Conservation (phyloP, 768 basidiomycete genomes). For the Hygrophorus pudorinus region DNA sequence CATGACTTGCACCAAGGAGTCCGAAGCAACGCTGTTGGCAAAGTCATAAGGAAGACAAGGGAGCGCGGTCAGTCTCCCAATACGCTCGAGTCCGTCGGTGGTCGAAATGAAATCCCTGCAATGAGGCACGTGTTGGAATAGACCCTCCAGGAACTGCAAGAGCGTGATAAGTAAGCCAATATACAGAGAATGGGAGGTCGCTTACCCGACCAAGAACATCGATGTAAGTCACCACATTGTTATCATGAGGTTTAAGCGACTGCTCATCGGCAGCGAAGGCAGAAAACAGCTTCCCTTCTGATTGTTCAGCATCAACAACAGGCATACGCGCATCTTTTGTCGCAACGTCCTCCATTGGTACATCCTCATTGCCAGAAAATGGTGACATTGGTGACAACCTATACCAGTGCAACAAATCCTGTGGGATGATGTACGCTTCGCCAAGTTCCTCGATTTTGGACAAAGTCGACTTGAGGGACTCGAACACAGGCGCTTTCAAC, state of each 20-base stretch:
- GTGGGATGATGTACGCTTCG: constrained; percentile 41
- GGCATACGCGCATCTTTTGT: constrained; percentile 12
- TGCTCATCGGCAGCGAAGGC: constrained; percentile 22
- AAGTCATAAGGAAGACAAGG: constrained; percentile 89
- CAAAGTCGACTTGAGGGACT: constrained; percentile 62
- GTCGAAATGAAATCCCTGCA: constrained; percentile 81
- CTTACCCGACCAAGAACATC: constrained; percentile 72
- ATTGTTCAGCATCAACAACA: background rate
- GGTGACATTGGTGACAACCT: constrained; percentile 28
- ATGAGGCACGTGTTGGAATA: constrained; percentile 87
- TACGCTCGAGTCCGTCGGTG: constrained; percentile 59
- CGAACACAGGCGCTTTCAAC: constrained; percentile 72
- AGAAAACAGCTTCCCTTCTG: constrained; percentile 13
- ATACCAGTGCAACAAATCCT: constrained; percentile 62
- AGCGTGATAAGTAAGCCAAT: background rate
- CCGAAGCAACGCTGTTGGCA: constrained; percentile 73
- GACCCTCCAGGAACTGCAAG: constrained; percentile 81
- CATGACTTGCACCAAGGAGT: constrained; percentile 82
- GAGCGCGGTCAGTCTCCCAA: constrained; percentile 70
- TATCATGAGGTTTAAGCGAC: constrained; percentile 53
- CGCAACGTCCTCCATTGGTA: constrained; percentile 40
- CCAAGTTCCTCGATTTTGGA: constrained; percentile 69
- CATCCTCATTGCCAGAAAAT: constrained; percentile 22
- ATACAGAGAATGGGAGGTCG: constrained; percentile 2
- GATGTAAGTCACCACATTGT: constrained; percentile 65